These are phyloP conservation scores for Gossypium ekmanianum DNA, from an alignment of 345 rosid species.

Conservation along the genomic window DNA sequence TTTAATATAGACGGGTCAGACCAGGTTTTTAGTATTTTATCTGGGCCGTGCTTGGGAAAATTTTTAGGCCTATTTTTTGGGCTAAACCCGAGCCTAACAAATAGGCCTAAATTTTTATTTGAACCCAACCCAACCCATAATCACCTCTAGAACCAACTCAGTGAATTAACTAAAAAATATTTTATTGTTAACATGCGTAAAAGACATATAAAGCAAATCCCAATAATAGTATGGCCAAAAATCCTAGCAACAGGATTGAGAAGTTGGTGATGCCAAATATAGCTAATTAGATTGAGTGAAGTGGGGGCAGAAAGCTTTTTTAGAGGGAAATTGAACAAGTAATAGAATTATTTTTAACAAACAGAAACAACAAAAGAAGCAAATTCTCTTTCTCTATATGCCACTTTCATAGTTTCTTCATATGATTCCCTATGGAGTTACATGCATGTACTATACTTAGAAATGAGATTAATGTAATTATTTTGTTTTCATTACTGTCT, in stretches of 20 bases:
- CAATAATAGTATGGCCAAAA: neutral
- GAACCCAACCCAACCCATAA: too few relatives aligned
- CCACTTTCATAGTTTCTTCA: neutral
- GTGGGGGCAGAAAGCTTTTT: neutral
- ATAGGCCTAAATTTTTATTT: too few relatives aligned
- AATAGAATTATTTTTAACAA: neutral
- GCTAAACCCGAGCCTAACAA: rapidly evolving
- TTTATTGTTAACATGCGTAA: too few relatives aligned
- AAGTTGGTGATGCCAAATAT: neutral
- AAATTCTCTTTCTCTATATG: neutral
- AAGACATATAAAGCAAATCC: neutral
- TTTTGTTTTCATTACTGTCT: neutral
- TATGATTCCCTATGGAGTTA: neutral
- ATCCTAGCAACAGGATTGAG: neutral
- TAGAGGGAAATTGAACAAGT: neutral
- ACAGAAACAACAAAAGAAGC: neutral
- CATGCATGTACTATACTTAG: neutral
- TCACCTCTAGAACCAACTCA: too few relatives aligned
- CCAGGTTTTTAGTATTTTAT: too few relatives aligned
- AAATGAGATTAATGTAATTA: neutral
- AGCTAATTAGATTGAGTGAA: too few relatives aligned
- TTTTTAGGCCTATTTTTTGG: too few relatives aligned
- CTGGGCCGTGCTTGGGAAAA: rapidly evolving
- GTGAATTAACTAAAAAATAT: too few relatives aligned
- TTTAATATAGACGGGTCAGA: too few relatives aligned